Base-by-base conservation (phyloP, 2,329 filamentous ascomycete genomes). In the Penicillium sp. region DNA sequence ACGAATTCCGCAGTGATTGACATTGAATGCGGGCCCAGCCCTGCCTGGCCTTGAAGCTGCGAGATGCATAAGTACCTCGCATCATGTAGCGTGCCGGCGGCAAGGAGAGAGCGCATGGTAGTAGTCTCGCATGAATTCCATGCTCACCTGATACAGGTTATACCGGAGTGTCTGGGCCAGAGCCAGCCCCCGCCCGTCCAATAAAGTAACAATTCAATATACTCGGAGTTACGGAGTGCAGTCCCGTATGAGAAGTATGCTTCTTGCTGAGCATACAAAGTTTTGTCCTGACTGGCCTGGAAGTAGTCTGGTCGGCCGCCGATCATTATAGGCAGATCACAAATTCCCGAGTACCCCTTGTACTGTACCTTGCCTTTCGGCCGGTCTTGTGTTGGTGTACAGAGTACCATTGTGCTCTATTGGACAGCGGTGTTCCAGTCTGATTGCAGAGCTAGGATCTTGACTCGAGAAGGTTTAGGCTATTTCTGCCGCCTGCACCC, bases 391-490 rank as follows among this genome's bases (percentile, higher is more conserved):
- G 26, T n/a, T 8, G 30, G n/a, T 51, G 10, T 51, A 3, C 28
- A n/a, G n/a, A 35, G 10, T 51, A 3, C 28, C n/a, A n/a, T 5
- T 35, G 2, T 35, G 11, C 13, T 4, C n/a, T 51, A 33, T 51
- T 51, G 28, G 48, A 22, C 30, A 25, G 8, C 4, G 28, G n/a
- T n/a, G 10, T 30, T 11, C 14, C 16, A 11, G 28, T 25, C 30
- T 35, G n/a, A 8, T 14, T 14, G n/a, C 6, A 19, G 22, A 53
- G 33, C 51, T 53, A 14, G 33, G 33, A 53, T 28, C 45, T 56
- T 60, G 60, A 63, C 58, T 60, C 55, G 55, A 3, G 43, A 60
- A 58, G 51, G n/a, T 55, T 52, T 33, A 19, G 6, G 8, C 48
- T 33, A 22, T 55, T 14, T 52, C 51, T 58, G 51, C 58, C 61